phyloP scores from a whole-genome alignment of 768 basidiomycete genomes.

The Tulasnella calospora region DNA sequence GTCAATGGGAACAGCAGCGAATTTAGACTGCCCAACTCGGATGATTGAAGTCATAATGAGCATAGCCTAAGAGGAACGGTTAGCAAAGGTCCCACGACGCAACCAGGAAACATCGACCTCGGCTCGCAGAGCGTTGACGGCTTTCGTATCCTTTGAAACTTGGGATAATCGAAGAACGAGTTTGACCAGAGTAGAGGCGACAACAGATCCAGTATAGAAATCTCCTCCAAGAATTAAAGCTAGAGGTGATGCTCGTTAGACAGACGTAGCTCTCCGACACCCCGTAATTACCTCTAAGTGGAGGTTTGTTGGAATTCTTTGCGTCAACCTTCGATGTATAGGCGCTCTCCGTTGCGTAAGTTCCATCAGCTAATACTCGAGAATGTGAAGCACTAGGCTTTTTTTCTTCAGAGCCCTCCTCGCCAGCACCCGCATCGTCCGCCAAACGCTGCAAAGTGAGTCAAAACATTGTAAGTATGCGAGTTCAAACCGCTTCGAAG shows the following conservation, averaged over 20 bases:
- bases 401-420: conserved; percentile 43
- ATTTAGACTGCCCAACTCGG: conserved; percentile 95
- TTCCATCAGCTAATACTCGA: conserved; percentile 89
- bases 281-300: conserved; percentile 60
- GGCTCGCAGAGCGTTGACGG: conserved; percentile 73
- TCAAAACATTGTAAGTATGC: not conserved
- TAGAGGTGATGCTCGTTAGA: conserved; percentile 31
- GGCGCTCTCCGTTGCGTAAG: conserved; percentile 95
- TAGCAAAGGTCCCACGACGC: not conserved
- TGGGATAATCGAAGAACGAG: conserved; percentile 71
- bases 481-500: conserved; percentile 27
- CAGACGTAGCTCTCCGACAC: not conserved
- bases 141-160: conserved; percentile 44
- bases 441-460: conserved; percentile 45
- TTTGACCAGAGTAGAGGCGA: conserved; percentile 88
- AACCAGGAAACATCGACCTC: conserved; percentile 50
- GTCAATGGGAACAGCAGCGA: conserved; percentile 90
- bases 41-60: conserved; percentile 96
- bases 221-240: conserved; percentile 90
- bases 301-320: conserved; percentile 84
- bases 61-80: conserved; percentile 59
- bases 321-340: conserved; percentile 64
- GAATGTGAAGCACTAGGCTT: conserved; percentile 49
- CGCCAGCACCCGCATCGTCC: conserved; percentile 62
- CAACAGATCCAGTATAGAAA: conserved; percentile 90